These are phyloP conservation scores for Aspergillus affinis DNA, from an alignment of 495 filamentous ascomycete species.

Conservation along the genomic window DNA sequence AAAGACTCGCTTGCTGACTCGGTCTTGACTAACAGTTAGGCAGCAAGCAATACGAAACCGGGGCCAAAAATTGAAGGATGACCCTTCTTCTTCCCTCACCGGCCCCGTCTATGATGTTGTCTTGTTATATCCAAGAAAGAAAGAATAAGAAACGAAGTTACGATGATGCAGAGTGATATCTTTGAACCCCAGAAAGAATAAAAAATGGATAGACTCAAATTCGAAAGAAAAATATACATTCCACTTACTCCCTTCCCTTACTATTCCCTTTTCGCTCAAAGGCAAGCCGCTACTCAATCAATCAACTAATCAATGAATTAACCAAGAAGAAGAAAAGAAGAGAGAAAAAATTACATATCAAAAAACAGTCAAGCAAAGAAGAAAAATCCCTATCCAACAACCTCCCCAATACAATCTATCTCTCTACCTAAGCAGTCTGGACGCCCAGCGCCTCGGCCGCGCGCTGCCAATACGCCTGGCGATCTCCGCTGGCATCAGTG, in stretches of 20 bases:
- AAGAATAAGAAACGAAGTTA: slow-evolving; percentile 8
- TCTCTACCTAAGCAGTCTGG: slow-evolving; percentile 3
- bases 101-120: neutral
- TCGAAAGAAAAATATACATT: slow-evolving; percentile 7
- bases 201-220: neutral
- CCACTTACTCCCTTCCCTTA: neutral
- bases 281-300: neutral
- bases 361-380: slow-evolving; percentile 1
- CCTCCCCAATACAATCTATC: neutral
- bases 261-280: neutral
- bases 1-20: too few relatives aligned
- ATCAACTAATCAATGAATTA: too few relatives aligned
- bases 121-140: neutral
- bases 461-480: slow-evolving; percentile 56
- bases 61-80: neutral
- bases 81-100: neutral
- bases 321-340: neutral
- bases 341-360: neutral
- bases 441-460: slow-evolving; percentile 41
- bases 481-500: slow-evolving; percentile 45
- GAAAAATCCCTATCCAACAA: neutral
- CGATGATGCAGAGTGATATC: slow-evolving; percentile 1
- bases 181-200: neutral
- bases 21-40: too few relatives aligned
- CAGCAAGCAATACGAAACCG: neutral